Conservation (phyloP, 345 rosid genomes). For the Sisymbrium altissimum region DNA sequence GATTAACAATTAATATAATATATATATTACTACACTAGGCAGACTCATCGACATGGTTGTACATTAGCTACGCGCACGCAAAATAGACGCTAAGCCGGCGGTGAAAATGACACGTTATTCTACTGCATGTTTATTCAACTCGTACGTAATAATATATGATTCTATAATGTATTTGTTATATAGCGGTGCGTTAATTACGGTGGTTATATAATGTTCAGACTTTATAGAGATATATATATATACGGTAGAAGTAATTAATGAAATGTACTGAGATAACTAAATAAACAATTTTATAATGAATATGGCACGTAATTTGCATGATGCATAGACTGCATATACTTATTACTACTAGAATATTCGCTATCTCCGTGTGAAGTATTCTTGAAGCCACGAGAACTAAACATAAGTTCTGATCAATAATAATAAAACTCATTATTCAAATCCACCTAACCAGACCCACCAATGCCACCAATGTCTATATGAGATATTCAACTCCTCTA, state of each 20-base stretch:
- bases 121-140: not conserved
- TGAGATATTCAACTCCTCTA: conserved; percentile 5
- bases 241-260: conserved; percentile 1
- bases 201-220: conserved; percentile 1
- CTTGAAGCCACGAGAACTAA: not conserved
- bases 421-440: not conserved
- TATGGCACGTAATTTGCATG: conserved; percentile 6
- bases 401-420: not conserved
- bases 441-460: conserved; percentile 10
- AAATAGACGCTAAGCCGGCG: conserved; percentile 10
- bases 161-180: not conserved
- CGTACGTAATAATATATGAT: not conserved
- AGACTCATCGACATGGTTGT: not conserved
- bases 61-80: not conserved
- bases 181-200: not conserved
- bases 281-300: not conserved
- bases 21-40: not conserved
- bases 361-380: conserved; percentile 9
- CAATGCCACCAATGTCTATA: not conserved
- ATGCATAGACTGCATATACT: conserved; percentile 10
- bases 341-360: conserved; percentile 1
- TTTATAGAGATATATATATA: not conserved
- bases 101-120: conserved; percentile 19
- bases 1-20: not conserved
- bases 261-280: not conserved